A percentile compares a stretch with the other conserved stretches of the same genome.
Conservation (phyloP, 148 eudicot species). For the Spergularia bocconei region DNA sequence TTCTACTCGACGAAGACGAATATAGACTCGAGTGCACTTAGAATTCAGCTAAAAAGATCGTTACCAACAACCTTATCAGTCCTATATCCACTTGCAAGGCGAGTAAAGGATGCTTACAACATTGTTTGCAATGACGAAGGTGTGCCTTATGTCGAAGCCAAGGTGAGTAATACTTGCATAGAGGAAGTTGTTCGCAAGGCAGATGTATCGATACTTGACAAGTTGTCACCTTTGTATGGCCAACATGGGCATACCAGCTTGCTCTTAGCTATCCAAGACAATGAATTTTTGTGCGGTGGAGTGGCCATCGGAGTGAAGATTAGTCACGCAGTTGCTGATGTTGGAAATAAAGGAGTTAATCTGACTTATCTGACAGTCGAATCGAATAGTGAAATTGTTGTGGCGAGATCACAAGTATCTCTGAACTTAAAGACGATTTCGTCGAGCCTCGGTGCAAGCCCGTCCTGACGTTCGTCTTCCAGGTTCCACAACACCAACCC, state of each 20-base stretch:
- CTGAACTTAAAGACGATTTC: too few species aligned
- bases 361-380: too few species aligned
- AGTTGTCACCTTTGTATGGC: neutral
- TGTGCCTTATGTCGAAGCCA: slow-evolving; percentile 9
- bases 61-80: slow-evolving; percentile 8
- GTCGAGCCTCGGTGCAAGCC: too few species aligned
- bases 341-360: too few species aligned
- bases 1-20: slow-evolving; percentile 6
- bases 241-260: neutral
- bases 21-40: neutral
- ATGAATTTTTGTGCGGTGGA: slow-evolving; percentile 35
- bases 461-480: too few species aligned
- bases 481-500: too few species aligned
- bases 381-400: too few species aligned
- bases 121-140: slow-evolving; percentile 34
- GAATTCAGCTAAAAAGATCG: slow-evolving; percentile 13
- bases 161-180: slow-evolving; percentile 2
- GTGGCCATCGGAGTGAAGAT: slow-evolving; percentile 22
- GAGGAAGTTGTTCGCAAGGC: neutral
- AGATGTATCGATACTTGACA: slow-evolving; percentile 2
- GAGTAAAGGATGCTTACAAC: slow-evolving; percentile 3
- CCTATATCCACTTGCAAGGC: slow-evolving; percentile 36
- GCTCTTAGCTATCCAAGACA: slow-evolving; percentile 30
- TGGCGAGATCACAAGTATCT: too few species aligned
- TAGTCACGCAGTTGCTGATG: too few species aligned